These are phyloP conservation scores for Candida germanica DNA, from an alignment of 805 yeast species.

Conservation along the genomic window DNA sequence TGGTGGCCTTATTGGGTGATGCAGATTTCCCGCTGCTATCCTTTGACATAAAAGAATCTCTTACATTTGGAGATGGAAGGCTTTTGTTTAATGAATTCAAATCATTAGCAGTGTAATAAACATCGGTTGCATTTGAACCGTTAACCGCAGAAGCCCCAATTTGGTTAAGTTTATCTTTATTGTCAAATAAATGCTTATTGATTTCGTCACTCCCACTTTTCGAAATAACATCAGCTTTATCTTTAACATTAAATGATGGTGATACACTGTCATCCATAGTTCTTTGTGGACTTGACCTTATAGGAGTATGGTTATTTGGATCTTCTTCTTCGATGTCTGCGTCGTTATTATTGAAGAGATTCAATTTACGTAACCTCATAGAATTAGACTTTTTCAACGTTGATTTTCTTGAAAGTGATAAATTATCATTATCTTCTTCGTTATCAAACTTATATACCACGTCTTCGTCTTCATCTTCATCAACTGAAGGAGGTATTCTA, in stretches of 20 bases:
- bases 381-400: slow-evolving; percentile 40
- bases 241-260: slow-evolving; percentile 19
- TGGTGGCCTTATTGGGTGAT: not conserved
- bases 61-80: slow-evolving; percentile 13
- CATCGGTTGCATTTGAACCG: slow-evolving; percentile 15
- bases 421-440: slow-evolving; percentile 23
- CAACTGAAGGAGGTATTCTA: slow-evolving; percentile 3
- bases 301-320: slow-evolving; percentile 1
- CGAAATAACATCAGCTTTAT: slow-evolving; percentile 12
- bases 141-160: slow-evolving; percentile 16
- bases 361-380: slow-evolving; percentile 38
- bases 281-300: slow-evolving; percentile 1
- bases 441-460: slow-evolving; percentile 30
- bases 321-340: slow-evolving; percentile 9
- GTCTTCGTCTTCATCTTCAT: slow-evolving; percentile 23
- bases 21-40: slow-evolving; percentile 5
- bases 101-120: slow-evolving; percentile 22
- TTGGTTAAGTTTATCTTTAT: slow-evolving; percentile 15
- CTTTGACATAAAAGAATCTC: slow-evolving; percentile 11
- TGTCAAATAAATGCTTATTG: slow-evolving; percentile 11
- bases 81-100: slow-evolving; percentile 12
- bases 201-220: slow-evolving; percentile 17
- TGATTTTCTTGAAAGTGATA: slow-evolving; percentile 33
- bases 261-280: slow-evolving; percentile 8
- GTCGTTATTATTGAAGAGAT: slow-evolving; percentile 27